Evolutionary conservation across 2,329 filamentous ascomycete genomes (phyloP), one percentile per base, ranked within the genome.

Genomic region (Uncinocarpus reesii): DNA sequence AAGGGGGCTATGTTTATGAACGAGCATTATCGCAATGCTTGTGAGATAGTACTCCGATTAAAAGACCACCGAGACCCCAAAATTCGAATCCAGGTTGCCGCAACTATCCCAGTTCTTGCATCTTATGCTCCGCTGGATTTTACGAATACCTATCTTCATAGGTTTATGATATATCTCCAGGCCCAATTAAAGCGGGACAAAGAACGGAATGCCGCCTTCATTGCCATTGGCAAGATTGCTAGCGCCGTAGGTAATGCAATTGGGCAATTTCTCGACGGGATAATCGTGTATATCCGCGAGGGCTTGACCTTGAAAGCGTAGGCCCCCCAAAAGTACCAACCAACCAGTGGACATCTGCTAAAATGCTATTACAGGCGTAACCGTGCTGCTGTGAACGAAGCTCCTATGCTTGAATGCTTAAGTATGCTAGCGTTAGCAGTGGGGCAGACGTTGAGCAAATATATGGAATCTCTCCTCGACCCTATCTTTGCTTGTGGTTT

Each of bases 1-100:
- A 90, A 95, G 63, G 92, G 92, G 46, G 89, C 88, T 58, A 98
- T 98, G 90, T 98, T 94, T 66, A 96, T 98, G 92, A 88, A 95
- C 60, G 86, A 89, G 32, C 81, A 89, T 62, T 98, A 96, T 65
- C 80, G 83, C 50, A 86, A 94, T 57, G 83, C 87, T 8, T 96
- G 90, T 63, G 92, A 98, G 53, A 89, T 92, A 54, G 86, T 95
- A 29, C 81, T 90, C 55, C 84, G 85, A 53, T 86, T 94, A 65
- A 94, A 94, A 65, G 92, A 98, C 57, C 87, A 96, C 58, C 80
- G 86, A 47, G 93, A 98, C 57, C 72, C 80, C 3, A 84, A 88
- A 29, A 92, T 96, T 56, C 79, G 90, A 47, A 84, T 85, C 58
- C 93, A 94, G 5, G 84, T 96, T 26, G 86, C 96, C 31, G 77